phyloP scores from a whole-genome alignment of 192 early-diverging fungal species.

The Chytriomyces hyalinus region DNA sequence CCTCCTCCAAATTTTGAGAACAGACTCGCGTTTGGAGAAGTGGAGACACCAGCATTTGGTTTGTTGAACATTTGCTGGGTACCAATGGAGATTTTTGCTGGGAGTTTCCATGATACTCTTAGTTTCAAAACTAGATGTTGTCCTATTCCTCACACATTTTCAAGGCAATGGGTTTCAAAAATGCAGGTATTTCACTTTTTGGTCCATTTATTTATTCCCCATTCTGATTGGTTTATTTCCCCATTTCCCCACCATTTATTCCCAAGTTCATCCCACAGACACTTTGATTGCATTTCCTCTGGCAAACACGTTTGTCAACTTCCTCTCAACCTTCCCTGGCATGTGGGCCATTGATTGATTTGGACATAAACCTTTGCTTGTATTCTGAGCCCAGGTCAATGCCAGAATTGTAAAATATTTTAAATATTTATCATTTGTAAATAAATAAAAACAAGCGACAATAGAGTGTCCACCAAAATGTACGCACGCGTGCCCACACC shows the following conservation, averaged over 20 bases:
- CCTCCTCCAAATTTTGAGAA: neutral
- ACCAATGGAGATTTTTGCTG: neutral
- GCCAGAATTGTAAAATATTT: too few species aligned
- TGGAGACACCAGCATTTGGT: neutral
- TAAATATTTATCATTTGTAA: too few species aligned
- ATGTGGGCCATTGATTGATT: conserved; percentile 83
- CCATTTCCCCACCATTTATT: too few species aligned
- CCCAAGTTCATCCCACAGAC: neutral
- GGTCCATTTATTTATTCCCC: too few species aligned
- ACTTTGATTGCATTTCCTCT: conserved; percentile 44
- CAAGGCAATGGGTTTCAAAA: conserved; percentile 52
- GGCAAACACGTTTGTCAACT: conserved; percentile 81
- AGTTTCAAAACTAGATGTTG: neutral
- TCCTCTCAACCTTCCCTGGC: conserved; percentile 88
- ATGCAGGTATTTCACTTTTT: conserved; percentile 47
- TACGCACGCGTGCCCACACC: too few species aligned
- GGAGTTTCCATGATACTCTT: neutral
- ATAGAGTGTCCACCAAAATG: too few species aligned
- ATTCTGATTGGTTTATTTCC: too few species aligned
- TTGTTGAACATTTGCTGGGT: neutral
- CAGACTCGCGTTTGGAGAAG: neutral
- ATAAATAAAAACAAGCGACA: too few species aligned
- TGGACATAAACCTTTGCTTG: conserved; percentile 86
- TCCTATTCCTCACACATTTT: conserved; percentile 64
- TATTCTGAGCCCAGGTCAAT: too few species aligned